Percentiles rank a stretch among this genome's conserved stretches.
phyloP scores from a whole-genome alignment of 768 basidiomycete genomes.

The Macrolepiota dolichaula region DNA sequence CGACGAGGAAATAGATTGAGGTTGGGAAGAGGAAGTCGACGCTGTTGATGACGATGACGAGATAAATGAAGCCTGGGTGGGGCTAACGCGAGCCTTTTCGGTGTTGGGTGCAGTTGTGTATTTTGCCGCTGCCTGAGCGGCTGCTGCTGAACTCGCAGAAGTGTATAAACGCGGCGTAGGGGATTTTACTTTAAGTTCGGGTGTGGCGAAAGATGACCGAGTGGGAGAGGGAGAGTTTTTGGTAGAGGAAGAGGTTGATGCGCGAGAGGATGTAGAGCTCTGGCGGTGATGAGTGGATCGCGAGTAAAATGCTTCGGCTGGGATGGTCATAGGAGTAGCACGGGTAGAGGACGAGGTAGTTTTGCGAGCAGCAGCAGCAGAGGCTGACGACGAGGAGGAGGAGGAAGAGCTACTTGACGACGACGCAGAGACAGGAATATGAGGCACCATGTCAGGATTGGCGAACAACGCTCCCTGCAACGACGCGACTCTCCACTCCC shows the following conservation, averaged over 20 bases:
- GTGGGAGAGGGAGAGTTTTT: conserved; percentile 3
- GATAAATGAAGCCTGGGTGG: conserved; percentile 2
- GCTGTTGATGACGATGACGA: not conserved
- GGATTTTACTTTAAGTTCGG: not conserved
- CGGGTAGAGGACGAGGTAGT: not conserved
- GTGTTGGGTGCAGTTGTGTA: not conserved
- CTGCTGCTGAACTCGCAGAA: conserved; percentile 8
- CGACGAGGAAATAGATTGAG: not conserved
- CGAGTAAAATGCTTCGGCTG: conserved; percentile 11
- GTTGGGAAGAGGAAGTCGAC: conserved; percentile 3
- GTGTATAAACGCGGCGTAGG: not conserved
- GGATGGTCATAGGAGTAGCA: conserved; percentile 6
- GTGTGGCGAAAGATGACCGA: not conserved
- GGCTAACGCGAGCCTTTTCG: conserved; percentile 8
- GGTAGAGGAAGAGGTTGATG: not conserved
- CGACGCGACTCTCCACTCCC: conserved; percentile 9
- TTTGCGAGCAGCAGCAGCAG: not conserved
- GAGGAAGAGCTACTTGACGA: conserved; percentile 1
- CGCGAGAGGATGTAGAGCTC: not conserved
- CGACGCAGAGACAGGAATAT: not conserved
- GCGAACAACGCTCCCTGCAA: conserved; percentile 7
- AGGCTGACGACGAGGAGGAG: conserved; percentile 1
- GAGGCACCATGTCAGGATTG: not conserved
- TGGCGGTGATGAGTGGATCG: not conserved
- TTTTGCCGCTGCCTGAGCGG: conserved; percentile 10